A percentile compares a stretch with the other conserved stretches of the same genome.
phyloP scores from a whole-genome alignment of 768 basidiomycete species.

The Tulasnella sp. region DNA sequence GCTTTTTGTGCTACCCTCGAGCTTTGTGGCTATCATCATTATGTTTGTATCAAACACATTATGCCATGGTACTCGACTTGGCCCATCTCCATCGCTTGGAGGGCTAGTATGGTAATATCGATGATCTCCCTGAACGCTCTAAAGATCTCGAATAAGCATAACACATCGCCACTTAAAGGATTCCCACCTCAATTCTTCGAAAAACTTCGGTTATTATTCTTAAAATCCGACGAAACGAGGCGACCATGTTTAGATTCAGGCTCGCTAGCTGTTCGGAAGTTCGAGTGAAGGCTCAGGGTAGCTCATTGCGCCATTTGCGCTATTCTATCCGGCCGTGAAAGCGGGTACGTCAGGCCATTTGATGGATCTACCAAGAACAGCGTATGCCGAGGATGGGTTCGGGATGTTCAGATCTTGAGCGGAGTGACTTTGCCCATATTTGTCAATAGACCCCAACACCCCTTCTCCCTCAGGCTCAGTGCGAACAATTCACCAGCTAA shows the following conservation, averaged over 20 bases:
- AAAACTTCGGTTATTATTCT: neutral
- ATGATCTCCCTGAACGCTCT: too few relatives aligned
- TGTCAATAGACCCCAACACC: conserved; percentile 10
- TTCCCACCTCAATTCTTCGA: neutral
- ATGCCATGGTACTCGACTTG: neutral
- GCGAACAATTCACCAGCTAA: neutral
- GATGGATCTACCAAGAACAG: neutral
- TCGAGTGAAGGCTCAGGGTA: neutral
- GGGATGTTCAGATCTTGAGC: neutral
- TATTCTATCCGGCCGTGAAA: neutral
- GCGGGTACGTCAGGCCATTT: neutral
- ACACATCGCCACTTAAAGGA: neutral
- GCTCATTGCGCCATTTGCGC: neutral
- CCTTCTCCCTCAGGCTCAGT: neutral
- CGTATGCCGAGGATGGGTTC: neutral
- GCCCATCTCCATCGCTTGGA: neutral
- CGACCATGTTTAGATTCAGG: neutral
- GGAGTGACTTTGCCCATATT: conserved; percentile 3
- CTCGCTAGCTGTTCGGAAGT: neutral
- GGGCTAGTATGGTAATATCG: too few relatives aligned
- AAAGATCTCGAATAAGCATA: neutral
- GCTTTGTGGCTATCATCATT: neutral
- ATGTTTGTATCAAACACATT: neutral
- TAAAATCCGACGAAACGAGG: neutral
- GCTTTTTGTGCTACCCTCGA: neutral